Conservation (phyloP, 257 asterid genomes). For the Pogostemon cablin region DNA sequence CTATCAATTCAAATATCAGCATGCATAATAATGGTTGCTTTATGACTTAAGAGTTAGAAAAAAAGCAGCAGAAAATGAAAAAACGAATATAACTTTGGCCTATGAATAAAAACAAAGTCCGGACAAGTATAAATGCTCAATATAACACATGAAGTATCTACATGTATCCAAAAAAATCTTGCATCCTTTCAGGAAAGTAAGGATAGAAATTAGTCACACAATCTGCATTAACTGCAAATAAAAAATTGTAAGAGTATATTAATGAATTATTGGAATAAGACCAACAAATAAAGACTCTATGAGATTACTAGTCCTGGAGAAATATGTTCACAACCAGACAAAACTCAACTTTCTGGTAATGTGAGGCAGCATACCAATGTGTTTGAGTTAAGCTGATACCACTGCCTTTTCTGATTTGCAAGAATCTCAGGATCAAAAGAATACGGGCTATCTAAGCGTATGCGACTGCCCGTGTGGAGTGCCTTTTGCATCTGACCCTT, state of each 20-base stretch:
- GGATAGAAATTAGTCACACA: conserved; percentile 10
- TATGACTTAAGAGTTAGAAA: conserved; percentile 12
- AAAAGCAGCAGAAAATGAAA: conserved; percentile 14
- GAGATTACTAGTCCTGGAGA: conserved; percentile 6
- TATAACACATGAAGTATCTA: conserved; percentile 1
- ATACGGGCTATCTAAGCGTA: conserved; percentile 46
- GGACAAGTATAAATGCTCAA: conserved; percentile 16
- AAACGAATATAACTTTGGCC: neutral
- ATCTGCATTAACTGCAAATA: conserved; percentile 6
- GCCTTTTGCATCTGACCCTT: conserved; percentile 73
- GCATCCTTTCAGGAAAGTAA: neutral
- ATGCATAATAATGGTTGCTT: neutral
- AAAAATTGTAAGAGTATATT: conserved; percentile 4
- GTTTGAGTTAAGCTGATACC: conserved; percentile 84
- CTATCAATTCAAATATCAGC: neutral
- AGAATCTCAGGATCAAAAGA: conserved; percentile 86
- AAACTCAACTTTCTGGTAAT: conserved; percentile 8
- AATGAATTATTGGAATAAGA: neutral
- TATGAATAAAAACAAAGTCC: conserved; percentile 21
- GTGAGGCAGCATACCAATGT: conserved; percentile 56
- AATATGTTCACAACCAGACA: conserved; percentile 21
- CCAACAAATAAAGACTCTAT: neutral
- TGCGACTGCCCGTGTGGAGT: conserved; percentile 56
- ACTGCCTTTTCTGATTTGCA: conserved; percentile 91
- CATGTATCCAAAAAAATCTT: conserved; percentile 8